These are phyloP conservation scores for Emericellopsis atlantica DNA, from an alignment of 2,329 filamentous ascomycete species.

Conservation along the genomic window DNA sequence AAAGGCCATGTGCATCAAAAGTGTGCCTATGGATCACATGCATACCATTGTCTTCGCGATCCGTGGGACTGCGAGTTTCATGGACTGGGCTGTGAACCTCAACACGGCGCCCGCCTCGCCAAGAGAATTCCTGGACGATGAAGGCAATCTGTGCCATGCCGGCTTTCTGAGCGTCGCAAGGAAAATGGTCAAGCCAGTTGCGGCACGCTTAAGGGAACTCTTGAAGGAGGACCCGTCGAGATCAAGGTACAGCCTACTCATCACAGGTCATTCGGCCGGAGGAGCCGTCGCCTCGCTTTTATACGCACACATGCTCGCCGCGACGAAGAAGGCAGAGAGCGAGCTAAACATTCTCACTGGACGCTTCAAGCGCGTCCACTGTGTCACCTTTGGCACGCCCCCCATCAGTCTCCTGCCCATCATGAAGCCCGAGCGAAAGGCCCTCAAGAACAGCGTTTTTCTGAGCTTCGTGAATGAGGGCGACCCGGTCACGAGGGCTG, in stretches of 20 bases:
- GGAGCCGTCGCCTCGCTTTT: slow-evolving; percentile 72
- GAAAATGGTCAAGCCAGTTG: slow-evolving; percentile 63
- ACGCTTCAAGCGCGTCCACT: slow-evolving; percentile 70
- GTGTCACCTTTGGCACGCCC: slow-evolving; percentile 75
- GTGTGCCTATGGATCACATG: slow-evolving; percentile 63
- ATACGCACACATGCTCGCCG: slow-evolving; percentile 69
- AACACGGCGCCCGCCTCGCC: slow-evolving; percentile 56
- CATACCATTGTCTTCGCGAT: slow-evolving; percentile 76
- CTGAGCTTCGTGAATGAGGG: slow-evolving; percentile 76
- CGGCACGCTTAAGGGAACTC: slow-evolving; percentile 53
- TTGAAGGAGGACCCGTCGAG: slow-evolving; percentile 60
- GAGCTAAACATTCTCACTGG: slow-evolving; percentile 58
- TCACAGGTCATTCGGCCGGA: slow-evolving; percentile 79
- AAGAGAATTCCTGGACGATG: slow-evolving; percentile 61
- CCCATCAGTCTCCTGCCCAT: slow-evolving; percentile 63
- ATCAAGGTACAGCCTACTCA: slow-evolving; percentile 56
- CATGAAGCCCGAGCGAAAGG: slow-evolving; percentile 35
- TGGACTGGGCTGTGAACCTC: slow-evolving; percentile 81
- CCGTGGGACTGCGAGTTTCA: slow-evolving; percentile 65
- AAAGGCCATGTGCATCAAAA: slow-evolving; percentile 78
- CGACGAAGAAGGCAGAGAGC: slow-evolving; percentile 38
- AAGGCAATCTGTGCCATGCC: slow-evolving; percentile 64
- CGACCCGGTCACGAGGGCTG: slow-evolving; percentile 66
- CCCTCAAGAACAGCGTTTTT: slow-evolving; percentile 57
- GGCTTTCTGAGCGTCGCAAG: slow-evolving; percentile 68